Evolutionary conservation across 2,329 filamentous ascomycete genomes (phyloP), one percentile per base, ranked within the genome.

Genomic region (Epichloe uncinata): DNA sequence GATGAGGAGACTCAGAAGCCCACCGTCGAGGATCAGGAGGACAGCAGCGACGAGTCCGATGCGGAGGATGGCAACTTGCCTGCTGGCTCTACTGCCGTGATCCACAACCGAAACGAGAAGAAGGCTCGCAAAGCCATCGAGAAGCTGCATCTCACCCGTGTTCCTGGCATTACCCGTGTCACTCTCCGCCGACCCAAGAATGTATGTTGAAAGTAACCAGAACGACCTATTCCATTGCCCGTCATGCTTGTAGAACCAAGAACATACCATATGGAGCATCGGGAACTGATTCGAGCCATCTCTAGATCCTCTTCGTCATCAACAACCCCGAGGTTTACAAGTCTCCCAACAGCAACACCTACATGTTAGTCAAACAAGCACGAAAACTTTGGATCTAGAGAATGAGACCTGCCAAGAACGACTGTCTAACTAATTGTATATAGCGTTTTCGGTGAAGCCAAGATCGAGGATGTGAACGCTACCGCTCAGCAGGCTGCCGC

Each of bases 41-140:
- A 82, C 58, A 81, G 77, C 66, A 83, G 79, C 73, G 82, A 81
- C 64, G 84, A 87, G 60, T 86, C 84, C 61, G 86, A 87, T 63
- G 83, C 78, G 61, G 89, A 93, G 62, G 86, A 94, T 63, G 83
- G 80, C 55, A 80, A 80, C 60, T 69, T 79, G 59, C 88, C 91
- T 68, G 84, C 86, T 60, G 93, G 91, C 67, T 87, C 89, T 65
- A 82, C 85, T 58, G 85, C 91, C 66, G 82, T 93, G 63, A 84
- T 98, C 66, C 91, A 97, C 81, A 95, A 88, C 68, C 89, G 93
- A 73, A 97, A 97, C 77, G 93, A 98, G 85, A 98, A 98, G 87
- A 98, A 98, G 84, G 94, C 93, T 64, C 85, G 93, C 75, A 98
- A 98, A 82, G 89, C 90, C 66, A 95, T 98, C 69, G 87, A 89